A percentile compares a stretch with the other conserved stretches of the same genome.
Evolutionary conservation across 2,329 filamentous ascomycete species (phyloP).

Genomic region (Teratosphaeria destructans): DNA sequence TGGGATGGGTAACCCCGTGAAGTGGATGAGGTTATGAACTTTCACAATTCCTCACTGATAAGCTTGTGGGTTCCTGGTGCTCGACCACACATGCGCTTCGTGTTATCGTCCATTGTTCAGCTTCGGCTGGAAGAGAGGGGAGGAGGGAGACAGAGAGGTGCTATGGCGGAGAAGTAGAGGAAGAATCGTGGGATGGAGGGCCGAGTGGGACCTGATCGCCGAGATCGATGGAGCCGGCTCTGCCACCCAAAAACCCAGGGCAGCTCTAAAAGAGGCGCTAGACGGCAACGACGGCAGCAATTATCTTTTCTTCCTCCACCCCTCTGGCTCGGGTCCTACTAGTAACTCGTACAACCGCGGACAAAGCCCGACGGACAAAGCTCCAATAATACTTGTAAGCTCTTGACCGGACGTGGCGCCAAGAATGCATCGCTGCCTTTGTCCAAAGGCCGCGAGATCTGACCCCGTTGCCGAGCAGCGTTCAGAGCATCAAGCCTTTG

Average conservation of each 20-base stretch:
- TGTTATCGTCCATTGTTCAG: conserved; percentile 12
- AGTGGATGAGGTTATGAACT: not conserved
- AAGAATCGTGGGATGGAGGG: not conserved
- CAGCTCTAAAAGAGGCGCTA: not conserved
- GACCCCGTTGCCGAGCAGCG: not conserved
- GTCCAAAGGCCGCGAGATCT: not conserved
- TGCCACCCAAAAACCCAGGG: not conserved
- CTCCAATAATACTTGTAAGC: not conserved
- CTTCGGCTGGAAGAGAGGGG: not conserved
- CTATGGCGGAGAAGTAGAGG: not conserved
- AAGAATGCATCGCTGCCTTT: not conserved
- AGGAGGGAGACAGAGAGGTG: not conserved
- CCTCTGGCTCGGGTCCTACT: not conserved
- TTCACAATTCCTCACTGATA: conserved; percentile 6
- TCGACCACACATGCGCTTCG: conserved; percentile 18
- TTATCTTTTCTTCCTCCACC: not conserved
- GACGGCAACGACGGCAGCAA: not conserved
- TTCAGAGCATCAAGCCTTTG: not conserved
- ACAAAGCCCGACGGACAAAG: not conserved
- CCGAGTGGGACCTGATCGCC: not conserved
- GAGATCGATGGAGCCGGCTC: not conserved
- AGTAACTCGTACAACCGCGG: not conserved
- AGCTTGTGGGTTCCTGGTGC: conserved; percentile 15
- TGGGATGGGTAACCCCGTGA: not conserved
- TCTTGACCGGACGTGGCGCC: not conserved